Conservation (phyloP, 192 early-diverging fungal genomes). For the Umbelopsis vinacea region DNA sequence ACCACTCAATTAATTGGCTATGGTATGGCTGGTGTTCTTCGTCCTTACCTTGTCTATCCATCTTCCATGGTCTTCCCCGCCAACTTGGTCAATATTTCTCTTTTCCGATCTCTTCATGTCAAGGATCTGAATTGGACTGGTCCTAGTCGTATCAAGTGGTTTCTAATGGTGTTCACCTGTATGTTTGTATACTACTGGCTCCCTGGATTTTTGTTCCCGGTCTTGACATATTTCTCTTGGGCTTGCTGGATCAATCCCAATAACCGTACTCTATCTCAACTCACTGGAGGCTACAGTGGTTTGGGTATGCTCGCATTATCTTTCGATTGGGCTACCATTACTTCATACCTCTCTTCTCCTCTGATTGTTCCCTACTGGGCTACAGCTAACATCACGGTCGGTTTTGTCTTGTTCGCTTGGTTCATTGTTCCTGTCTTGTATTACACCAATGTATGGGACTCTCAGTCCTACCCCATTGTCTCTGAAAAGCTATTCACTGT, state of each 20-base stretch:
- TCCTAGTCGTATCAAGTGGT: slow-evolving; percentile 60
- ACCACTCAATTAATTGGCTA: slow-evolving; percentile 51
- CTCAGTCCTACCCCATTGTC: slow-evolving; percentile 48
- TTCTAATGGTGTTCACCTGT: slow-evolving; percentile 54
- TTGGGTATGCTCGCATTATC: slow-evolving; percentile 58
- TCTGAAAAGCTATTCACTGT: slow-evolving; percentile 40
- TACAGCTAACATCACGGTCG: slow-evolving; percentile 52
- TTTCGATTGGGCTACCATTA: slow-evolving; percentile 63
- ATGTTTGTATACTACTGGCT: slow-evolving; percentile 64
- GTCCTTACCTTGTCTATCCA: slow-evolving; percentile 85
- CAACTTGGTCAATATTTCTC: slow-evolving; percentile 73
- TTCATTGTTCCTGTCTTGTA: slow-evolving; percentile 57
- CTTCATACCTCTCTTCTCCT: slow-evolving; percentile 47
- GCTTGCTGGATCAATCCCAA: slow-evolving; percentile 55
- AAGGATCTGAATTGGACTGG: slow-evolving; percentile 27
- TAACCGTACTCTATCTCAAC: slow-evolving; percentile 47
- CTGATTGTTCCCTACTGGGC: slow-evolving; percentile 47
- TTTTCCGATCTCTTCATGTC: slow-evolving; percentile 78
- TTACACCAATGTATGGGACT: slow-evolving; percentile 54
- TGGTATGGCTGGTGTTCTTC: slow-evolving; percentile 70
- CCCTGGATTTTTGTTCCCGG: slow-evolving; percentile 57
- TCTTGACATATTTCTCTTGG: slow-evolving; percentile 54
- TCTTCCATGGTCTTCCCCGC: slow-evolving; percentile 89
- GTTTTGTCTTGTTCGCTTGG: slow-evolving; percentile 55
- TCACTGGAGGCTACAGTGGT: slow-evolving; percentile 52